phyloP scores from a whole-genome alignment of 768 basidiomycete genomes.

The Boletus subparvulus region DNA sequence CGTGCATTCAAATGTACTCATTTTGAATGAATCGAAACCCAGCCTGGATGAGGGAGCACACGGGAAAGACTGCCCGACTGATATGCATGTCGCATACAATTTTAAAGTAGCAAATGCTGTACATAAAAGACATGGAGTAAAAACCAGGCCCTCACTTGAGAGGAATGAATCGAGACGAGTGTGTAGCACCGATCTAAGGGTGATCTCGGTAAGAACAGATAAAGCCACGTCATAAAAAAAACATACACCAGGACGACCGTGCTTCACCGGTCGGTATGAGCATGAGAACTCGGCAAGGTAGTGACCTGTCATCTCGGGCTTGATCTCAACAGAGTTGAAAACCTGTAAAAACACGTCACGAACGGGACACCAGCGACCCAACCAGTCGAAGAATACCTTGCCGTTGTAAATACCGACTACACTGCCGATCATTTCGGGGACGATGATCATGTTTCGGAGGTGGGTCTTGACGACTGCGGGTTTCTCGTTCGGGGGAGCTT shows the following conservation, averaged over 20 bases:
- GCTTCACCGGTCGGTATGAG: constrained; percentile 98
- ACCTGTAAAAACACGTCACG: constrained; percentile 44
- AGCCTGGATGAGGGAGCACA: constrained; percentile 8
- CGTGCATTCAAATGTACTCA: constrained; percentile 43
- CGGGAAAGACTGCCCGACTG: neutral
- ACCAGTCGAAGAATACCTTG: constrained; percentile 55
- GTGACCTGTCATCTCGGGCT: constrained; percentile 99
- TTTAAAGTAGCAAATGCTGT: constrained; percentile 31
- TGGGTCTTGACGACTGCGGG: constrained; percentile 99
- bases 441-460: constrained; percentile 99
- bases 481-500: constrained; percentile 99
- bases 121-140: constrained; percentile 27
- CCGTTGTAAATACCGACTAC: constrained; percentile 99
- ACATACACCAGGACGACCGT: constrained; percentile 98
- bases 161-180: constrained; percentile 90
- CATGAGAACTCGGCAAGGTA: constrained; percentile 98
- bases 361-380: neutral
- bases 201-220: constrained; percentile 10
- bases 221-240: neutral
- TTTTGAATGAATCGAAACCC: constrained; percentile 34
- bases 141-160: constrained; percentile 73
- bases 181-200: constrained; percentile 81
- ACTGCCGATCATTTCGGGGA: constrained; percentile 99
- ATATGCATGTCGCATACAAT: constrained; percentile 39
- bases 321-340: constrained; percentile 97